A percentile compares a stretch with the other conserved stretches of the same genome.
Conservation (phyloP, 306 rosid species). For the Gastrolobium villosum region DNA sequence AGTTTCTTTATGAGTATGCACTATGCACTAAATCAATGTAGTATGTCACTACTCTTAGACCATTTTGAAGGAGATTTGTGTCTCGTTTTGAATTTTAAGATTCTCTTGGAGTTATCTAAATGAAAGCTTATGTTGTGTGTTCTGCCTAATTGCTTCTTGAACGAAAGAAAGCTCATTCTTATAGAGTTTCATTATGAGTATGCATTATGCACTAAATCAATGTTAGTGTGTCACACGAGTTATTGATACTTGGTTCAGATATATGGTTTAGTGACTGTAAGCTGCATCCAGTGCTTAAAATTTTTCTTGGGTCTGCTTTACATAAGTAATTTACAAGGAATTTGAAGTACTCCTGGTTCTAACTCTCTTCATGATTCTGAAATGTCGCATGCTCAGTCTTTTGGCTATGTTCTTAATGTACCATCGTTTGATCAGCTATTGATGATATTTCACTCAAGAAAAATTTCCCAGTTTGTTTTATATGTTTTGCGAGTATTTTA, state of each 20-base stretch:
- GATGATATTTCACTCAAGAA: background rate
- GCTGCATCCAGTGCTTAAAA: conserved; percentile 28
- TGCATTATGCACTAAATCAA: conserved; percentile 8
- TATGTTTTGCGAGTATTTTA: background rate
- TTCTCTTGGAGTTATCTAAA: background rate
- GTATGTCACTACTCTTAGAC: conserved; percentile 10
- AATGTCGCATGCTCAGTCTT: background rate
- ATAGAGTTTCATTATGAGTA: background rate
- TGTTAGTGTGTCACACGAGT: conserved; percentile 7
- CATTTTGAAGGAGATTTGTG: conserved; percentile 5
- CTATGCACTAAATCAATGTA: conserved; percentile 12
- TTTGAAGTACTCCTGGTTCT: conserved; percentile 21
- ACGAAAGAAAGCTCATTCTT: background rate
- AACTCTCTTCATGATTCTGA: background rate
- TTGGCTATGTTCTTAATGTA: background rate
- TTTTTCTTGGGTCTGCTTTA: conserved; percentile 14
- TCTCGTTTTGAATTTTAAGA: conserved; percentile 12
- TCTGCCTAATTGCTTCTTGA: background rate
- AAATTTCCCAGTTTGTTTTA: background rate
- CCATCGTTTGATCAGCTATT: background rate
- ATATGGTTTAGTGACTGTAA: conserved; percentile 38
- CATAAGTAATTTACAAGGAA: background rate
- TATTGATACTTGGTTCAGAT: conserved; percentile 10
- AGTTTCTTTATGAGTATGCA: conserved; percentile 10
- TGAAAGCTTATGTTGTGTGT: background rate